Base-by-base conservation (phyloP, 2,329 filamentous ascomycete species). In the Scedosporium minutisporum region DNA sequence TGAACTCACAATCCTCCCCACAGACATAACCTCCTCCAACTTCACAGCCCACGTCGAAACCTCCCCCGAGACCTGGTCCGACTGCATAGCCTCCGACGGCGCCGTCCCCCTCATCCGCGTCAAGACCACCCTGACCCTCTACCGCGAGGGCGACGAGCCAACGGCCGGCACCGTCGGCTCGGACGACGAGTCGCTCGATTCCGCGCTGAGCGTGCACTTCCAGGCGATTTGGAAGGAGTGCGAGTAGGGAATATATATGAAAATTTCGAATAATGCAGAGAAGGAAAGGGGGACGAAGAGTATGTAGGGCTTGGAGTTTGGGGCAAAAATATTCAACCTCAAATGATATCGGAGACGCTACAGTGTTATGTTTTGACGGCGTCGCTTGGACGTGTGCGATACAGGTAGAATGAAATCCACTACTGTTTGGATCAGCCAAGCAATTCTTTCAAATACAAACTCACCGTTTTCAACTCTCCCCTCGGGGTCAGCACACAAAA, bases 71-170 rank as follows among this genome's bases (percentile, higher is more conserved):
- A 14, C 18, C 38, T 62, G 51, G 51, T 62, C 61, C 25, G 25
- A 55, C 6, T 62, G 61, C 61, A 41, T 62, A 18, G 38, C 18
- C 38, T 38, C 29, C 51, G 61, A 62, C 38, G 61, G 61, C 21
- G 25, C 21, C 21, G 61, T 58, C n/a, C 61, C 53, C 51, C 14
- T 46, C 7, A 58, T 62, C 53, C n/a, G 48, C 7, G 38, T 62
- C n/a, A 21, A 48, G 38, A 62, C 53, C 4, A 58, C 38, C 21
- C 21, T 62, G 21, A 25, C 55, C 38, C 53, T 62, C 14, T 55
- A 16, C n/a, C 44, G 59, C 44, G 38, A 46, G 38, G 61, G 55
- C 16, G 53, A 58, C 3, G 61, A 33, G 33, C 29, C 41, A 14
- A 27, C 51, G 14, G 38, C 33, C 25, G 61, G 51, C 4, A 57